Evolutionary conservation across 768 basidiomycete genomes (phyloP), one percentile per base, ranked within the genome.

Genomic region (Asterophora parasitica): DNA sequence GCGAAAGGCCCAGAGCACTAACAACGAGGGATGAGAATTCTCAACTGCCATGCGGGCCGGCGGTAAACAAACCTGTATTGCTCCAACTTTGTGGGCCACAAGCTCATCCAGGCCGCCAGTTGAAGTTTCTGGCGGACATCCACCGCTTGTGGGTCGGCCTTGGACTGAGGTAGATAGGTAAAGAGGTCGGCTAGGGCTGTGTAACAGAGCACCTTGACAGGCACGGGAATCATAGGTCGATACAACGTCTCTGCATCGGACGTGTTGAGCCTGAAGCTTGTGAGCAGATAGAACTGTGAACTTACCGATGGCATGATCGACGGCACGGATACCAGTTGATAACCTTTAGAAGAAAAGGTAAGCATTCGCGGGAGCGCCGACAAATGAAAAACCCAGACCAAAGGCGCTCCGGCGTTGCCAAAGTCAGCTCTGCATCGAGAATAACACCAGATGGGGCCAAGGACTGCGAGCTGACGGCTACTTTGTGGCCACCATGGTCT

Each of bases 241-340:
- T 88, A 88, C 19, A 89, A 70, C 30, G 67, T 75, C 58, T 88
- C 84, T 86, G 59, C 42, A 32, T n/a, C 10, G 36, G 34, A 7
- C 12, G 8, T 13, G 36, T 57, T 17, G 48, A 40, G 31, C 13
- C n/a, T 12, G 44, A n/a, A n/a, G 10, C 42, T 12, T 42, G 41
- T 8, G 20, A 31, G 33, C 16, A 36, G 36, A 10, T 36, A 11
- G 11, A 10, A 42, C 12, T 30, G n/a, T 31, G 28, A 43, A 32
- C 78, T 56, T 56, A 79, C 85, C 84, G 45, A 90, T 79, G 20
- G 85, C 79, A 61, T 91, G 88, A 62, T 92, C 88, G 13, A 91
- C 67, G 1, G 89, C 79, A 39, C 87, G 79, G 46, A 92, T 74
- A 6, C 88, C 89, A 7, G 86, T 86, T 13, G 88, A 89, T 32